These are phyloP conservation scores for Fusarium dlaminii DNA, from an alignment of 2,329 filamentous ascomycete genomes.

Conservation along the genomic window DNA sequence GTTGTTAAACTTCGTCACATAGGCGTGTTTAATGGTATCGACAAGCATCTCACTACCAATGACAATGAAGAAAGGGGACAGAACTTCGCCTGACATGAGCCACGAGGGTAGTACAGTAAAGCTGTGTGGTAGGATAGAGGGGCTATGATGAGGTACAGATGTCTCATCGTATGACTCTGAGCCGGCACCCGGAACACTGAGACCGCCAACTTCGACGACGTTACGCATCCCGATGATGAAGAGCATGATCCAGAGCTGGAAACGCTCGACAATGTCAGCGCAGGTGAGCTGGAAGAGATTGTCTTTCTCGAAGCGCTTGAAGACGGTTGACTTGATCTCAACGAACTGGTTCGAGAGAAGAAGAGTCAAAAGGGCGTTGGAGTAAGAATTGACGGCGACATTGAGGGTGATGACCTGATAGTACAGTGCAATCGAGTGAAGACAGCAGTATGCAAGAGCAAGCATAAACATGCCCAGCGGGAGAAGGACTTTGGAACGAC, in stretches of 20 bases:
- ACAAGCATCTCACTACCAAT: constrained; percentile 97
- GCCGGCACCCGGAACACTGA: constrained; percentile 70
- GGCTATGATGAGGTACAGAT: constrained; percentile 69
- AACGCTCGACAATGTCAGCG: constrained; percentile 95
- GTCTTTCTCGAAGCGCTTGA: constrained; percentile 98
- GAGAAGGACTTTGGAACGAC: constrained; percentile 88
- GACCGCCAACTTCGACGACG: constrained; percentile 90
- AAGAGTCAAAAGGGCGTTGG: constrained; percentile 90
- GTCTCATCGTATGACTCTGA: constrained; percentile 59
- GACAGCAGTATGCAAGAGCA: constrained; percentile 85
- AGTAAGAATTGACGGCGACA: constrained; percentile 98
- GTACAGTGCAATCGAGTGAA: constrained; percentile 88
- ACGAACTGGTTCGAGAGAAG: constrained; percentile 98
- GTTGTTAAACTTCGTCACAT: constrained; percentile 99
- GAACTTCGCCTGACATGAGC: constrained; percentile 80
- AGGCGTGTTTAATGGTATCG: constrained; percentile 96
- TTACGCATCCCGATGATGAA: constrained; percentile 96
- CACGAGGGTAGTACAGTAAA: constrained; percentile 90
- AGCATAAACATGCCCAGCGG: constrained; percentile 93
- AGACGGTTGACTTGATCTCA: constrained; percentile 97
- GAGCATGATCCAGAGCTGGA: constrained; percentile 97
- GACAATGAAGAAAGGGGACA: constrained; percentile 93
- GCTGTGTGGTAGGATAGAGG: constrained; percentile 85
- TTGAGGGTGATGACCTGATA: constrained; percentile 98
- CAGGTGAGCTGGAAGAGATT: constrained; percentile 97